phyloP scores from a whole-genome alignment of 805 yeast species.

The Kodamaea restingae region DNA sequence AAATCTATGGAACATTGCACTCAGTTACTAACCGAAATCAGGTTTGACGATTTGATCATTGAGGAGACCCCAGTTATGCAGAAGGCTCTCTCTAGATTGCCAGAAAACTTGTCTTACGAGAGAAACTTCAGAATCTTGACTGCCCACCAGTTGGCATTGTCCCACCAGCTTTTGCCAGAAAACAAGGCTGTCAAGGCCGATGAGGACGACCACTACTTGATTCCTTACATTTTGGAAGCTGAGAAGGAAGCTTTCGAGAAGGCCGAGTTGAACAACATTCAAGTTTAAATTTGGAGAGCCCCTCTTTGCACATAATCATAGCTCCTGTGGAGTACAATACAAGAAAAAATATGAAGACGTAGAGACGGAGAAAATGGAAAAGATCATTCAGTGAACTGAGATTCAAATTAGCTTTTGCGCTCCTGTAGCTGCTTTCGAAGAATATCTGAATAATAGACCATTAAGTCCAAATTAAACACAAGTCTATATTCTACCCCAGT shows the following conservation, averaged over 20 bases:
- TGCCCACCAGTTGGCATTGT: conserved; percentile 82
- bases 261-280: conserved; percentile 78
- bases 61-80: conserved; percentile 88
- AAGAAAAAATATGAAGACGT: background rate
- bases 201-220: conserved; percentile 77
- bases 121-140: conserved; percentile 90
- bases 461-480: too few relatives aligned
- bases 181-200: conserved; percentile 72
- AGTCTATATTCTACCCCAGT: too few relatives aligned
- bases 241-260: conserved; percentile 90
- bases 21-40: conserved; percentile 22
- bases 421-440: too few relatives aligned
- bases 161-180: conserved; percentile 81
- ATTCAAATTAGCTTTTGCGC: too few relatives aligned
- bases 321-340: background rate
- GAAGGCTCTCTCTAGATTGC: conserved; percentile 84
- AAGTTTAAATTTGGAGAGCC: conserved; percentile 19
- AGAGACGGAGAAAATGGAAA: too few relatives aligned
- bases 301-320: conserved; percentile 2
- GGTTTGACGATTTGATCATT: conserved; percentile 78
- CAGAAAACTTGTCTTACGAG: conserved; percentile 78
- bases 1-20: too few relatives aligned
- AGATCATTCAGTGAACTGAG: too few relatives aligned
- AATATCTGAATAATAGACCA: too few relatives aligned
- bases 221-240: conserved; percentile 89